phyloP scores from a whole-genome alignment of 129 eudicot species.

The Saussurea involucrata region DNA sequence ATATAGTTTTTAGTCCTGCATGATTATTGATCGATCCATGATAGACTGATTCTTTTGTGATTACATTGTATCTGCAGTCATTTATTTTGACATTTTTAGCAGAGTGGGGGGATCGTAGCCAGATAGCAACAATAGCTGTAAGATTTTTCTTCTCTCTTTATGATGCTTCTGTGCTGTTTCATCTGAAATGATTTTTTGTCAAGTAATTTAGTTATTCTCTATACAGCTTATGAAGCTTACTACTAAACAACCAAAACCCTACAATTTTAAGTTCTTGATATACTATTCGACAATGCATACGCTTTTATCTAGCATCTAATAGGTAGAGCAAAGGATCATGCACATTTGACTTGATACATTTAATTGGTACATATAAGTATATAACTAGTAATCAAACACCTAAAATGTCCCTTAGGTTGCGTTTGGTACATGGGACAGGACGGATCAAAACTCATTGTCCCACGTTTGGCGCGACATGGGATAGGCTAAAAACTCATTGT shows the following conservation, averaged over 20 bases:
- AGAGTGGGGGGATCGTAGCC: conserved; percentile 90
- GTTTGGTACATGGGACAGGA: too few species aligned
- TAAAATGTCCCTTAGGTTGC: neutral
- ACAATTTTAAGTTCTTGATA: neutral
- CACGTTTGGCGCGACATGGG: too few species aligned
- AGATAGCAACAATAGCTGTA: conserved; percentile 86
- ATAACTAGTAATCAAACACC: neutral
- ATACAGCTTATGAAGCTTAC: too few species aligned
- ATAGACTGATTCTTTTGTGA: neutral
- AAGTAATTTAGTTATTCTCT: neutral
- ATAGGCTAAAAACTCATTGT: too few species aligned
- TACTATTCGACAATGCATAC: neutral
- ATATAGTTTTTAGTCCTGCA: neutral
- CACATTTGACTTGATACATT: neutral
- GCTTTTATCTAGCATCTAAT: neutral
- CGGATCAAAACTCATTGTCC: too few species aligned
- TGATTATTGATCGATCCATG: neutral
- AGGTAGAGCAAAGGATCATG: neutral
- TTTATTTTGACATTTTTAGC: conserved; percentile 75
- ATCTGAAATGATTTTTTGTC: neutral
- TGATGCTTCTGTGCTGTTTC: neutral
- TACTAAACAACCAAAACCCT: neutral
- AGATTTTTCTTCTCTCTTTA: conserved; percentile 18
- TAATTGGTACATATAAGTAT: neutral
- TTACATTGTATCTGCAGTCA: conserved; percentile 45